phyloP scores from a whole-genome alignment of 345 rosid genomes.

The Hirschfeldia incana region DNA sequence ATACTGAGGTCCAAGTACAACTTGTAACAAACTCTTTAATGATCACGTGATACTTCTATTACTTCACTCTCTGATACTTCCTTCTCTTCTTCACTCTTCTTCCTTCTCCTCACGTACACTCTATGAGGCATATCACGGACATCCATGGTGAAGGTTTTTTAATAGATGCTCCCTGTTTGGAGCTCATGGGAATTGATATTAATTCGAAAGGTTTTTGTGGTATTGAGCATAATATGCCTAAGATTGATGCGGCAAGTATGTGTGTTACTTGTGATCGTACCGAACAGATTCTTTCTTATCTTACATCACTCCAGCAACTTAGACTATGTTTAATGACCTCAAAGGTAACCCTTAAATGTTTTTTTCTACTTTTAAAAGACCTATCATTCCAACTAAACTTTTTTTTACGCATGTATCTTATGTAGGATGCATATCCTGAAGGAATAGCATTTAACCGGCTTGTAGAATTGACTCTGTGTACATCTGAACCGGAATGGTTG shows the following conservation, averaged over 20 bases:
- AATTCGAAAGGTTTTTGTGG: not conserved
- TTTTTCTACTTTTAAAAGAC: too few relatives aligned
- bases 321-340: not conserved
- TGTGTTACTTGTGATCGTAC: not conserved
- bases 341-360: not conserved
- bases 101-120: too few relatives aligned
- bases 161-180: conserved; percentile 7
- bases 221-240: conserved; percentile 6
- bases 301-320: not conserved
- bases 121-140: too few relatives aligned
- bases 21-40: too few relatives aligned
- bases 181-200: not conserved
- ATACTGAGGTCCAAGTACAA: too few relatives aligned
- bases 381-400: not conserved
- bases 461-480: not conserved
- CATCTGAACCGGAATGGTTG: not conserved
- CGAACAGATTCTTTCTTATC: not conserved
- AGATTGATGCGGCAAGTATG: not conserved
- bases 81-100: too few relatives aligned
- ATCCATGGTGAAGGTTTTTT: not conserved
- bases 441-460: not conserved
- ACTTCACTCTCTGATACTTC: too few relatives aligned
- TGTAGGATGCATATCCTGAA: not conserved
- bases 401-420: not conserved
- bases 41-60: too few relatives aligned